These are phyloP conservation scores for Aspergillus sp. DNA, from an alignment of 2,329 filamentous ascomycete genomes.

Conservation along the genomic window DNA sequence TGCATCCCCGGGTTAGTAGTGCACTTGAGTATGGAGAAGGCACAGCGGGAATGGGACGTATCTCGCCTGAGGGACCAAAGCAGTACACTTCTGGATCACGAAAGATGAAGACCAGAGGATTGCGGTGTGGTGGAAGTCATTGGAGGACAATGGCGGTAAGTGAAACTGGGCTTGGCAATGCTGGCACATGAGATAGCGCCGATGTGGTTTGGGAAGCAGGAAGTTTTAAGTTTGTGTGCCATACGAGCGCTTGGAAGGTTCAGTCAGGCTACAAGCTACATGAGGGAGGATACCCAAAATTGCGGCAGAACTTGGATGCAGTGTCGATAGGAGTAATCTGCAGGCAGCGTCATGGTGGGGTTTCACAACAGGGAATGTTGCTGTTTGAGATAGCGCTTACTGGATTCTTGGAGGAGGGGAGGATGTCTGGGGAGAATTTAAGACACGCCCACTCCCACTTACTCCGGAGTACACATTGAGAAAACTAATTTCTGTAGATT, in stretches of 20 bases:
- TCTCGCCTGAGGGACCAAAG: too few species aligned
- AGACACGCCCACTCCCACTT: too few species aligned
- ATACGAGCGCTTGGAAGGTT: background rate
- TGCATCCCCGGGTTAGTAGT: too few species aligned
- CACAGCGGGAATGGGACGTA: too few species aligned
- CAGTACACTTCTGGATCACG: background rate
- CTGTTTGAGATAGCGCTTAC: too few species aligned
- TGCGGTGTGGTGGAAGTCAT: too few species aligned
- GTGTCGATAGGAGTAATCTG: background rate
- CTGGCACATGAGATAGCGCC: background rate
- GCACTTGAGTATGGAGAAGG: too few species aligned
- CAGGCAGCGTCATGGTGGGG: background rate
- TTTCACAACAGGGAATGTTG: background rate
- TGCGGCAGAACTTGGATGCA: background rate
- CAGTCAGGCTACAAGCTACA: background rate
- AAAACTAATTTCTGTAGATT: too few species aligned
- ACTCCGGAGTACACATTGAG: background rate
- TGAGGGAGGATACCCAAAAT: background rate
- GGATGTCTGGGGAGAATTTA: too few species aligned
- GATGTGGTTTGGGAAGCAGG: background rate
- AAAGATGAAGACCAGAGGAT: too few species aligned
- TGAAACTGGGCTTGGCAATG: background rate
- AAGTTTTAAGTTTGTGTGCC: background rate
- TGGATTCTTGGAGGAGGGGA: too few species aligned
- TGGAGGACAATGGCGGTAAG: background rate